Conservation (phyloP, 441 rosid species). For the Aleurites moluccanus region DNA sequence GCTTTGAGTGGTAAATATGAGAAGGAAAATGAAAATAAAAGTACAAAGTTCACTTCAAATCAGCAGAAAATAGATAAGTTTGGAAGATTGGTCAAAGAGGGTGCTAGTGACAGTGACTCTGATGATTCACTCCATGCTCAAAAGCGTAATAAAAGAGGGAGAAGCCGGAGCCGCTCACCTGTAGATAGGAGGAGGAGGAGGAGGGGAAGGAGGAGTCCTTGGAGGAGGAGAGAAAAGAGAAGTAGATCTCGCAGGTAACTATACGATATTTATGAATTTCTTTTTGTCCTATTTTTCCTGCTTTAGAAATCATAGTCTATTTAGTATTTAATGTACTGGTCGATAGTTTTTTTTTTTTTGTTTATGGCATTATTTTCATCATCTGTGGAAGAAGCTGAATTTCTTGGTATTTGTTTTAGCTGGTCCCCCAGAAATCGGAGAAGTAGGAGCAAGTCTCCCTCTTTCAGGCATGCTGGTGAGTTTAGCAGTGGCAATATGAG, state of each 20-base stretch:
- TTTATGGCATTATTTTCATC: background rate
- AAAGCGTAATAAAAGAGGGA: constrained; percentile 39
- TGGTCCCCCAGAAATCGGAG: constrained; percentile 48
- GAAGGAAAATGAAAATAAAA: constrained; percentile 33
- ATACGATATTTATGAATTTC: background rate
- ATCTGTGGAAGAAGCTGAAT: constrained; percentile 17
- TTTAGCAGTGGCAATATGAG: constrained; percentile 32
- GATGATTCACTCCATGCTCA: constrained; percentile 38
- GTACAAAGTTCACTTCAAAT: constrained; percentile 30
- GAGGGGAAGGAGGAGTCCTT: constrained; percentile 31
- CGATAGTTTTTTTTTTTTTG: background rate
- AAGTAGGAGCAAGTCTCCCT: constrained; percentile 49
- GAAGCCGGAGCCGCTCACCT: constrained; percentile 50
- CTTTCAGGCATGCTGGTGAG: constrained; percentile 33
- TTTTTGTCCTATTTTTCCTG: background rate
- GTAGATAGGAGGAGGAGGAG: constrained; percentile 42
- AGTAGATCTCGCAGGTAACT: constrained; percentile 58
- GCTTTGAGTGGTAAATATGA: constrained; percentile 23
- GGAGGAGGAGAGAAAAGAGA: constrained; percentile 45
- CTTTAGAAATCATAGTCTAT: background rate
- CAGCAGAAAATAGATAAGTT: constrained; percentile 48
- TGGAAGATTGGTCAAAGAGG: constrained; percentile 57
- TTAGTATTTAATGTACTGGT: background rate
- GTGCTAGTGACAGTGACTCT: constrained; percentile 61
- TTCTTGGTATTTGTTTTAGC: constrained; percentile 35